phyloP scores from a whole-genome alignment of 2,329 filamentous ascomycete genomes.

The Sarocladiaceae sp. region DNA sequence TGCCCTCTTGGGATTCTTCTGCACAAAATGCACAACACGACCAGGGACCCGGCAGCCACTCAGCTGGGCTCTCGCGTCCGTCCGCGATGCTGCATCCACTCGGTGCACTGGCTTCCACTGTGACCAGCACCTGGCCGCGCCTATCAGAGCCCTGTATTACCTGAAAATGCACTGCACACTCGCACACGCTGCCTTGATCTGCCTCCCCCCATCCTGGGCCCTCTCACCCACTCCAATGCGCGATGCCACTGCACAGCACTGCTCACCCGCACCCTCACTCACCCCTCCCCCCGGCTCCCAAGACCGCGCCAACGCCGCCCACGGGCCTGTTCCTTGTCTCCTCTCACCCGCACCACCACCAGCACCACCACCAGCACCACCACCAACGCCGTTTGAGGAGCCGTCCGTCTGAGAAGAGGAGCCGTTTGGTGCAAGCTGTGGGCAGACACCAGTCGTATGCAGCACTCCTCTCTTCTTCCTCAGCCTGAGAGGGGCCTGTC shows the following conservation, averaged over 20 bases:
- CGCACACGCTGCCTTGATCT: not conserved
- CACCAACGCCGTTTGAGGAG: constrained; percentile 3
- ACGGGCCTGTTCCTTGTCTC: constrained; percentile 6
- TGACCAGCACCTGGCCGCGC: not conserved
- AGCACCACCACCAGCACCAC: not conserved
- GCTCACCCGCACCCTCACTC: not conserved
- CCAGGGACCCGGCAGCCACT: not conserved
- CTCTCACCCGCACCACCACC: constrained; percentile 3
- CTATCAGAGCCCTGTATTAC: constrained; percentile 5
- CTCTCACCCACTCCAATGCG: not conserved
- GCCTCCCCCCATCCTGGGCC: not conserved
- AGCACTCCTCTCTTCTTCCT: not conserved
- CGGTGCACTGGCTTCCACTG: not conserved
- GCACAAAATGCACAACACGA: constrained; percentile 10
- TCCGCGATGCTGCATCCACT: not conserved
- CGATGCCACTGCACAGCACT: not conserved
- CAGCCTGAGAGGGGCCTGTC: constrained; percentile 13
- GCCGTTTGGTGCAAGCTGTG: constrained; percentile 2
- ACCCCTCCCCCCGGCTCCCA: constrained; percentile 6
- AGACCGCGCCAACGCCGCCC: constrained; percentile 7
- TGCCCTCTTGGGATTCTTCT: constrained; percentile 1
- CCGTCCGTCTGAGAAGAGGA: constrained; percentile 7
- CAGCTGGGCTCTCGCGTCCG: constrained; percentile 1
- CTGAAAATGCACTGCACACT: not conserved
- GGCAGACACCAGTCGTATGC: not conserved